Conservation (phyloP, 257 asterid genomes). For the Euphrasia confusa region DNA sequence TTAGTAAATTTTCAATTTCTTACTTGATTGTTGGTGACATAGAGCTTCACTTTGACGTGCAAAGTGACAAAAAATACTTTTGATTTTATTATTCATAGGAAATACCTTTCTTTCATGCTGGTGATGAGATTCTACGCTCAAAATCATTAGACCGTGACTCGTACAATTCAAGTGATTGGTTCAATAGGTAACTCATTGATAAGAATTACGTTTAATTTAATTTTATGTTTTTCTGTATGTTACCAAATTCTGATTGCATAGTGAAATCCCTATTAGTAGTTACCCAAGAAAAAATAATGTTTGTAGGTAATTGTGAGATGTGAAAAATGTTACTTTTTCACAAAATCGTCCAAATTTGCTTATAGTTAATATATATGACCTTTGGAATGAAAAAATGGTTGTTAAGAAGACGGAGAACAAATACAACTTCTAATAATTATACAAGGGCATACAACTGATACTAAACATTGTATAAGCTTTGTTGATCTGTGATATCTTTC, state of each 20-base stretch:
- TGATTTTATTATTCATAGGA: constrained; percentile 46
- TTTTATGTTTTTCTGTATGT: not conserved
- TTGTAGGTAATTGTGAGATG: no score
- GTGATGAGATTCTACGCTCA: constrained; percentile 95
- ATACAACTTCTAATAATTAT: no score
- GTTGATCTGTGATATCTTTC: no score
- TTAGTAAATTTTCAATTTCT: not conserved
- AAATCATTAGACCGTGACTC: constrained; percentile 97
- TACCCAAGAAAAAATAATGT: no score
- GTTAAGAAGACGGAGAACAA: no score
- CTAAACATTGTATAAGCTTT: no score
- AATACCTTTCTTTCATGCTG: constrained; percentile 89
- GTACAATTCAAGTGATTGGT: constrained; percentile 98
- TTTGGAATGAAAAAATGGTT: no score
- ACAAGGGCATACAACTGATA: no score
- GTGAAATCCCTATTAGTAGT: not conserved
- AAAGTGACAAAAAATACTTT: not conserved
- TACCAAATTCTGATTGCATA: not conserved
- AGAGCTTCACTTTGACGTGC: constrained; percentile 7
- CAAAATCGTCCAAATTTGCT: no score
- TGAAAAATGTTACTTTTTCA: no score
- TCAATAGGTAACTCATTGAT: constrained; percentile 59
- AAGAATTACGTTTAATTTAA: constrained; percentile 3
- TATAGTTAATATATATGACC: no score
- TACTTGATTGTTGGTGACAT: not conserved